Base-by-base conservation (phyloP, 106 monocot species). In the Chionographis japonica region DNA sequence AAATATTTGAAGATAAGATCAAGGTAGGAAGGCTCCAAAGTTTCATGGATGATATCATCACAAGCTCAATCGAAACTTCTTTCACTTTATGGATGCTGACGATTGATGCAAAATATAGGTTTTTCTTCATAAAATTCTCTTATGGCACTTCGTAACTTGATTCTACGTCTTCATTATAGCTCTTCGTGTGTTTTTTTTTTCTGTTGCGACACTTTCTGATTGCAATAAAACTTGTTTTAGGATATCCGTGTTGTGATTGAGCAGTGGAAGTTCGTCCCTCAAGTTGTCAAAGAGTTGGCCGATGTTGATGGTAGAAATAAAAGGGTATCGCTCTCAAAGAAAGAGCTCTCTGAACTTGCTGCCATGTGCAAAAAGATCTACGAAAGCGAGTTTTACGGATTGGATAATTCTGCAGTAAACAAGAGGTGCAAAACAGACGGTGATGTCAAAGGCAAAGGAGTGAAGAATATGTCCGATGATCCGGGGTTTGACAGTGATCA, bases 181-280 rank as follows among this genome's bases (percentile, higher is more conserved):
- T 4, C 36, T 8, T n/a, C 6, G 37, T 50, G 5, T 50, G 9
- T 40, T 16, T 50, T n/a, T 50, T n/a, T 35, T 12, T n/a, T 53
- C 18, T 2, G 36, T 4, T 50, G 8, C 36, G 3, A 18, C n/a
- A 17, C 38, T 40, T 14, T 3, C 42, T 6, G 46, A 8, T 57
- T 10, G 4, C 60, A 38, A 6, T 20, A 56, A 54, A 61, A 50
- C 9, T 61, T 72, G 12, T 66, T 76, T 42, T 74, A 98, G 97
- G 83, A 81, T 73, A 66, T 98, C 49, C 60, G 18, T 49, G 56
- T 66, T 68, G 92, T 80, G 59, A 75, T 73, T 19, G 87, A 92
- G 57, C 82, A 92, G 67, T 92, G 97, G 92, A 90, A 73, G 69
- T 85, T 92, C 68, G 67, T 97, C 37, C 97, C 97, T 76, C 83